A percentile compares a stretch with the other conserved stretches of the same genome.
Evolutionary conservation across 306 rosid species (phyloP).

Genomic region (Castanopsis chinensis): DNA sequence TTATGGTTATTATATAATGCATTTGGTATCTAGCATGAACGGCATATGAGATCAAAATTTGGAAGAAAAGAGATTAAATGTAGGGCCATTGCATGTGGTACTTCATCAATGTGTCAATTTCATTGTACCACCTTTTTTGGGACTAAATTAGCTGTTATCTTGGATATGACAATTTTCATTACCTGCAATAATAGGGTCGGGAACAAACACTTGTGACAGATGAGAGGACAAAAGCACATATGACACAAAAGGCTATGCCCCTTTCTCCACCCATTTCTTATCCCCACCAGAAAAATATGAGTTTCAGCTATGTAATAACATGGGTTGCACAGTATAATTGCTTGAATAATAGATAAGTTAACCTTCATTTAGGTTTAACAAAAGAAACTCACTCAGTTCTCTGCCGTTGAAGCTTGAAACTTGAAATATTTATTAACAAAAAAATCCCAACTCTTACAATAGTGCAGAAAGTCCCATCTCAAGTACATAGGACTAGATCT

Average conservation of each 20-base stretch:
- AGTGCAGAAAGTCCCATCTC: background rate
- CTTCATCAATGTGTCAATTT: slow-evolving; percentile 11
- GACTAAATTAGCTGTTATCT: background rate
- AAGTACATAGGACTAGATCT: background rate
- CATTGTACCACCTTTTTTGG: background rate
- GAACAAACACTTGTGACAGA: background rate
- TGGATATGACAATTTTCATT: slow-evolving; percentile 1
- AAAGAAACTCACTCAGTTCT: background rate
- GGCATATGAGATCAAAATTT: background rate
- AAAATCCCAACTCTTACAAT: background rate
- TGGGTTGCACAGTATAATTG: too few relatives aligned
- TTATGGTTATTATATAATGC: background rate
- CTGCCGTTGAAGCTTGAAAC: too few relatives aligned
- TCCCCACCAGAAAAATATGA: background rate
- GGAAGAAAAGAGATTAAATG: background rate
- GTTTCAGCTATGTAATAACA: too few relatives aligned
- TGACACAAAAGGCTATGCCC: background rate
- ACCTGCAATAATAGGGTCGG: background rate
- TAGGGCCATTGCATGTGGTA: slow-evolving; percentile 17
- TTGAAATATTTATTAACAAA: too few relatives aligned
- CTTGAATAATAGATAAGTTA: background rate
- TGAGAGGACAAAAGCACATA: background rate
- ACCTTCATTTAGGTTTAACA: background rate
- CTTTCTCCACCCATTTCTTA: background rate
- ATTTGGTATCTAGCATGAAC: background rate